Evolutionary conservation across 495 filamentous ascomycete species (phyloP).

Genomic region (Hypoxylon subgilvum): DNA sequence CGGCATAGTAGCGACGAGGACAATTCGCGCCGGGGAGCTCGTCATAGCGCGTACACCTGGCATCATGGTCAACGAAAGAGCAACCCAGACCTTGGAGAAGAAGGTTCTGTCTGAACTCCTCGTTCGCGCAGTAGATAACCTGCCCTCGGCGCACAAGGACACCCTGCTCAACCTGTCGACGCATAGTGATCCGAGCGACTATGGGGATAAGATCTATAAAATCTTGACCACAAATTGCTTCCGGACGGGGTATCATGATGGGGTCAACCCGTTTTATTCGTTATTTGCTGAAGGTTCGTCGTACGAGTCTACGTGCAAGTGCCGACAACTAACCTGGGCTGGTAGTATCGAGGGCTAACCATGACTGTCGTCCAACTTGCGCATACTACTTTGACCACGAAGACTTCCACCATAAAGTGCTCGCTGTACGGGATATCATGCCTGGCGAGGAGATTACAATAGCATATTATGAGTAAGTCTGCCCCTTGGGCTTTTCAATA

Average conservation of each 20-base stretch:
- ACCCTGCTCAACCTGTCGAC: constrained; percentile 38
- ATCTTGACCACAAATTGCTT: constrained; percentile 46
- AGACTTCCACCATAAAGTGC: constrained; percentile 45
- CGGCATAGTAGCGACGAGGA: constrained; percentile 41
- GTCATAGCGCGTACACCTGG: constrained; percentile 42
- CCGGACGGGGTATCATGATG: constrained; percentile 34
- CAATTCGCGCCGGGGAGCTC: constrained; percentile 36
- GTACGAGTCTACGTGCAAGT: not conserved
- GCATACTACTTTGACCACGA: constrained; percentile 50
- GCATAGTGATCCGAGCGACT: constrained; percentile 13
- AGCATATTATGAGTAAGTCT: constrained; percentile 49
- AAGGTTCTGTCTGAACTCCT: constrained; percentile 33
- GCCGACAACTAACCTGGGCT: constrained; percentile 3
- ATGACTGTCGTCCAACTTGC: constrained; percentile 53
- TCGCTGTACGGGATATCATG: constrained; percentile 44
- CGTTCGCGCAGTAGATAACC: constrained; percentile 27
- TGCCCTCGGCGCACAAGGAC: constrained; percentile 35
- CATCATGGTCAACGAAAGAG: constrained; percentile 44
- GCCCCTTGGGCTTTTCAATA: not conserved
- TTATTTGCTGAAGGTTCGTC: constrained; percentile 41
- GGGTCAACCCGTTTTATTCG: constrained; percentile 39
- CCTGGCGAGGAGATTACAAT: constrained; percentile 49
- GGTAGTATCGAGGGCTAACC: constrained; percentile 50
- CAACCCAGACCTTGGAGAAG: constrained; percentile 28
- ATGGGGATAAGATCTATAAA: constrained; percentile 33